These are phyloP conservation scores for Ilyonectria mors-panacis DNA, from an alignment of 2,329 filamentous ascomycete genomes.

Conservation along the genomic window DNA sequence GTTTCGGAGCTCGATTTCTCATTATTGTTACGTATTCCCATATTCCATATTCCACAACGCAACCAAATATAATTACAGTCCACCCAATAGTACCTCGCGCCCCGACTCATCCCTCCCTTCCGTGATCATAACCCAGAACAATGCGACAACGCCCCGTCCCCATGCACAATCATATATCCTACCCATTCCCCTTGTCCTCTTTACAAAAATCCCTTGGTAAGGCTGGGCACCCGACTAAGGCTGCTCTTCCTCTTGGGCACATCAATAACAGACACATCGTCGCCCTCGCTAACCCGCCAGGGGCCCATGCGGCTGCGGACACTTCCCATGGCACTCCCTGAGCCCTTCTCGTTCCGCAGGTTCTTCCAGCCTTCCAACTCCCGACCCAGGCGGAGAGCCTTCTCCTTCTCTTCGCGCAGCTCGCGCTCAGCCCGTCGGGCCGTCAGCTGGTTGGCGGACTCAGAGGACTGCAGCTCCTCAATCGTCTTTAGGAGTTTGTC, in stretches of 20 bases:
- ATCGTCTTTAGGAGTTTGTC: slow-evolving; percentile 92
- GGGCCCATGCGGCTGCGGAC: slow-evolving; percentile 54
- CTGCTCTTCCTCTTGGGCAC: slow-evolving; percentile 77
- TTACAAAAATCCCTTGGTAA: slow-evolving; percentile 85
- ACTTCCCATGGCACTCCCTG: slow-evolving; percentile 63
- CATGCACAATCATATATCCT: slow-evolving; percentile 37
- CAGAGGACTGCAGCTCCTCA: slow-evolving; percentile 91
- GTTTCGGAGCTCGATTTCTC: slow-evolving; percentile 32
- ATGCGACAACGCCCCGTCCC: slow-evolving; percentile 44
- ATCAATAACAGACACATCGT: slow-evolving; percentile 61
- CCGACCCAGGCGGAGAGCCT: slow-evolving; percentile 83
- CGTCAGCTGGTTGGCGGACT: slow-evolving; percentile 84
- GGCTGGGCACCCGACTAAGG: slow-evolving; percentile 73
- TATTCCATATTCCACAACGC: slow-evolving; percentile 40
- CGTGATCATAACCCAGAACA: slow-evolving; percentile 36
- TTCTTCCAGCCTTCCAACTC: slow-evolving; percentile 91
- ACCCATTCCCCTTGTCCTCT: slow-evolving; percentile 19
- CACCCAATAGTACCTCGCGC: slow-evolving; percentile 9
- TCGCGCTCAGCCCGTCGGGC: slow-evolving; percentile 91
- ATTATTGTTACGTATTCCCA: slow-evolving; percentile 42
- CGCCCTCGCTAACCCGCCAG: slow-evolving; percentile 57
- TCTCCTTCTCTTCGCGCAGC: slow-evolving; percentile 89
- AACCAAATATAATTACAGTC: slow-evolving; percentile 36
- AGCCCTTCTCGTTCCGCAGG: slow-evolving; percentile 75
- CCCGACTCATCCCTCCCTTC: slow-evolving; percentile 15